Conservation (phyloP, 2,329 filamentous ascomycete species). For the Incumbomyces delicatus region DNA sequence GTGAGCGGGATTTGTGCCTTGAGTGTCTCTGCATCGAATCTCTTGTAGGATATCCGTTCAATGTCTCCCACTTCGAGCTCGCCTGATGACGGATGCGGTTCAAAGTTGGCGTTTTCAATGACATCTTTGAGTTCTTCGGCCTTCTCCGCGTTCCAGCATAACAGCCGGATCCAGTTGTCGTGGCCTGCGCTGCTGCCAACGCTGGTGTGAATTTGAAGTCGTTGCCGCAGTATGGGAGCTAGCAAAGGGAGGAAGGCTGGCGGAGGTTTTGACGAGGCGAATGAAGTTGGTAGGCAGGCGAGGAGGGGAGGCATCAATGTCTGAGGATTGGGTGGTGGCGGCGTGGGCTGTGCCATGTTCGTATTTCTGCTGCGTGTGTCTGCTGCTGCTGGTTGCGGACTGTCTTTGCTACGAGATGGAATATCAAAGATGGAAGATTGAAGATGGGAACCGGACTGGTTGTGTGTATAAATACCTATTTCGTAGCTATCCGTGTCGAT, state of each 20-base stretch:
- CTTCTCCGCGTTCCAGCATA: constrained; percentile 48
- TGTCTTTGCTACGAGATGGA: no score
- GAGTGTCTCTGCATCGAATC: constrained; percentile 53
- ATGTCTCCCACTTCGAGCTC: constrained; percentile 54
- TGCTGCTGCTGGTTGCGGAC: no score
- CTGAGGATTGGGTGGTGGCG: constrained; percentile 42
- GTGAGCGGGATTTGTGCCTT: constrained; percentile 44
- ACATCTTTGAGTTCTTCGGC: constrained; percentile 45
- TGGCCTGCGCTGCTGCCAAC: constrained; percentile 29
- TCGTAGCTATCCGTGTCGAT: no score
- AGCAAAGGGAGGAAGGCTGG: constrained; percentile 52
- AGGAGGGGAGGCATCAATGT: constrained; percentile 52
- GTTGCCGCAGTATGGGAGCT: constrained; percentile 54
- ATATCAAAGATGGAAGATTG: no score
- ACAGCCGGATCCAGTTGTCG: constrained; percentile 48
- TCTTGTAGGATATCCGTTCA: constrained; percentile 45
- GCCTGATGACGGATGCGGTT: constrained; percentile 55
- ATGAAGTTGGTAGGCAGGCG: constrained; percentile 53
- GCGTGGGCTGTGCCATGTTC: constrained; percentile 46
- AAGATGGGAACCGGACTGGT: no score
- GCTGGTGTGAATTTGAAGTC: constrained; percentile 46
- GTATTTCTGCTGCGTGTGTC: neutral
- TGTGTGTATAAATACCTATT: no score
- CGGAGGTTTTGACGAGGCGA: constrained; percentile 49
- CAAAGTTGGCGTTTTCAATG: constrained; percentile 46